Percentiles rank a stretch among this genome's conserved stretches.
Evolutionary conservation across 208 protist species (phyloP).

Genomic region (Trypanosoma platydactyli): DNA sequence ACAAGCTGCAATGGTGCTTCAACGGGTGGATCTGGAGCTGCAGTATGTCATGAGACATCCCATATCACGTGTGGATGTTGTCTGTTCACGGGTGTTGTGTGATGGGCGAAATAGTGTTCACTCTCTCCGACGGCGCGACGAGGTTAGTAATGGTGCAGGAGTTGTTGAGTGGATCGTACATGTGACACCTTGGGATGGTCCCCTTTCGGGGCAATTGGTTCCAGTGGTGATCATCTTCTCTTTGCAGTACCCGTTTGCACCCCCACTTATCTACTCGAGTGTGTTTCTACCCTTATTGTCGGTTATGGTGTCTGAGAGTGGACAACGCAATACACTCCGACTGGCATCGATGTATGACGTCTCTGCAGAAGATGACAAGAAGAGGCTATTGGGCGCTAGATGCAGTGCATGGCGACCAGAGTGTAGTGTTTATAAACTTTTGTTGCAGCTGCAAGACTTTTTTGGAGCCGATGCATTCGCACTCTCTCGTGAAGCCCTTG

Average conservation of each 20-base stretch:
- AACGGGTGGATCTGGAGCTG: constrained; percentile 19
- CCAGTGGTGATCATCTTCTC: constrained; percentile 45
- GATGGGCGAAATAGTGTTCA: background rate
- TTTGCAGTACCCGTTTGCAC: constrained; percentile 44
- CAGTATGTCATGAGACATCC: constrained; percentile 14
- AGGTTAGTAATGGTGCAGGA: background rate
- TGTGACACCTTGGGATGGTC: constrained; percentile 48
- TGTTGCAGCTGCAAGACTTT: constrained; percentile 33
- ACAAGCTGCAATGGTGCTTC: background rate
- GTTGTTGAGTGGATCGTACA: constrained; percentile 39
- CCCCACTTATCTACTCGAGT: constrained; percentile 36
- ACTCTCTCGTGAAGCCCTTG: constrained; percentile 27
- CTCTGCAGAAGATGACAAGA: background rate
- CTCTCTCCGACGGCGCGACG: background rate
- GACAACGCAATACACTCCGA: constrained; percentile 44
- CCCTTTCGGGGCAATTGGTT: constrained; percentile 39
- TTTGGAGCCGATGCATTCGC: constrained; percentile 42
- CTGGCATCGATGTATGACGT: constrained; percentile 21
- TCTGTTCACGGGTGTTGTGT: background rate
- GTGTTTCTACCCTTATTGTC: constrained; percentile 41
- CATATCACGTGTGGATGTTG: constrained; percentile 18
- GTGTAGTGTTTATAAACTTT: constrained; percentile 22
- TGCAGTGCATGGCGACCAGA: constrained; percentile 27
- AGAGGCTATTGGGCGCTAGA: background rate
- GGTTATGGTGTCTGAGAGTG: constrained; percentile 36